Base-by-base conservation (phyloP, 371 early-diverging fungal species). In the Mortierella sp. region DNA sequence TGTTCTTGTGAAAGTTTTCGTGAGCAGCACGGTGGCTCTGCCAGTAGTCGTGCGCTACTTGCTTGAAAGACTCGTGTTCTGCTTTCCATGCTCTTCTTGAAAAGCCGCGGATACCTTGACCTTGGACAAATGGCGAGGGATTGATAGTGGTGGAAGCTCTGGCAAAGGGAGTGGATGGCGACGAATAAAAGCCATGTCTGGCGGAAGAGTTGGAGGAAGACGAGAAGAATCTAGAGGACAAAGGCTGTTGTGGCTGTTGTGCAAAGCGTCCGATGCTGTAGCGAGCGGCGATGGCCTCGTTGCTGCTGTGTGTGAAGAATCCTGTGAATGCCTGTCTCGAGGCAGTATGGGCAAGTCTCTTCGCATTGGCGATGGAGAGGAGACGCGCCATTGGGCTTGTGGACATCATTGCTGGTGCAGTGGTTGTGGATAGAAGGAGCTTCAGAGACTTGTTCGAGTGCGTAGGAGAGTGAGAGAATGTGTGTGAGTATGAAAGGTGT, bases 21-120 rank as follows among this genome's bases (percentile, higher is more conserved):
- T 25, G 10, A 3, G 46, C 51, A 9, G 19, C 4, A 8, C 29
- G 27, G 4, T 12, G 25, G 9, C 46, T 45, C 17, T 25, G n/a
- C 41, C 59, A 59, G 21, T 48, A 55, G 21, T 56, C 60, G 22
- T 37, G 49, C 2, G 55, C 55, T 2, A 63, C 63, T n/a, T 59
- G 31, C 19, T 13, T 19, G 19, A n/a, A n/a, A 5, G 70, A 29
- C 27, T 58, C 63, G 2, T 56, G 54, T 6, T 63, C 60, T 7
- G 48, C 51, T 8, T 28, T 39, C 74, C 74, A 73, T 16, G 74
- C 63, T 13, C 43, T 50, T 40, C 52, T 63, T 5, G 60, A 73
- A 64, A 63, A 73, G 7, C 47, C 53, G 1, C 74, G 67, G 43
- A 67, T 34, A n/a, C 57, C 59, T 39, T 73, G 74, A 34, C 52